Conservation (phyloP, 192 early-diverging fungal genomes). For the Linnemannia zychae region DNA sequence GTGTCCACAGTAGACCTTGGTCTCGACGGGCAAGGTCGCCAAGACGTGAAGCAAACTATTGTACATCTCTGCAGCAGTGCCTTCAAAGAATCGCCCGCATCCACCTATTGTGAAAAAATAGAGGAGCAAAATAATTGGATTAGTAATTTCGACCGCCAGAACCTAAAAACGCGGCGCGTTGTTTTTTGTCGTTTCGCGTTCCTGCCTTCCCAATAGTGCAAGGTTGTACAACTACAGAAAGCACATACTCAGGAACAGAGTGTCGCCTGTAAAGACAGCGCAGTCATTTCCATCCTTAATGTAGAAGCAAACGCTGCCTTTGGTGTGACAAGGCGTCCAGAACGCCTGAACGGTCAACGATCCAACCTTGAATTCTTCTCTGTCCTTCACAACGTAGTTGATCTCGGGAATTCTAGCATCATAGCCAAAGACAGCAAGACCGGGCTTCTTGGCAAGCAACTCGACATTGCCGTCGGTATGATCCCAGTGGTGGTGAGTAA, state of each 20-base stretch:
- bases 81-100: conserved; percentile 96
- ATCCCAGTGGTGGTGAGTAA: conserved; percentile 94
- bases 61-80: conserved; percentile 88
- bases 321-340: conserved; percentile 90
- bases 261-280: conserved; percentile 93
- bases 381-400: conserved; percentile 78
- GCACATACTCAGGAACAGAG: conserved; percentile 77
- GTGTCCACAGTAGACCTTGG: conserved; percentile 92
- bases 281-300: conserved; percentile 74
- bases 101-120: conserved; percentile 59
- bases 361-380: conserved; percentile 82
- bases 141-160: conserved; percentile 4
- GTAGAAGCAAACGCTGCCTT: conserved; percentile 88
- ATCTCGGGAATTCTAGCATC: conserved; percentile 89
- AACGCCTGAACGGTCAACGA: conserved; percentile 76
- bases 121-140: neutral
- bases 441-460: conserved; percentile 67
- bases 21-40: conserved; percentile 79
- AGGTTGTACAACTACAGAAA: neutral
- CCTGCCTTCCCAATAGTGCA: neutral
- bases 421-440: conserved; percentile 83
- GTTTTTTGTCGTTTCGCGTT: neutral
- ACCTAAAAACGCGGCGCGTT: neutral
- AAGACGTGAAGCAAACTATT: conserved; percentile 78
- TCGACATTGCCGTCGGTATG: conserved; percentile 86